Evolutionary conservation across 2,329 filamentous ascomycete species (phyloP).

Genomic region (Colletotrichum lentis): DNA sequence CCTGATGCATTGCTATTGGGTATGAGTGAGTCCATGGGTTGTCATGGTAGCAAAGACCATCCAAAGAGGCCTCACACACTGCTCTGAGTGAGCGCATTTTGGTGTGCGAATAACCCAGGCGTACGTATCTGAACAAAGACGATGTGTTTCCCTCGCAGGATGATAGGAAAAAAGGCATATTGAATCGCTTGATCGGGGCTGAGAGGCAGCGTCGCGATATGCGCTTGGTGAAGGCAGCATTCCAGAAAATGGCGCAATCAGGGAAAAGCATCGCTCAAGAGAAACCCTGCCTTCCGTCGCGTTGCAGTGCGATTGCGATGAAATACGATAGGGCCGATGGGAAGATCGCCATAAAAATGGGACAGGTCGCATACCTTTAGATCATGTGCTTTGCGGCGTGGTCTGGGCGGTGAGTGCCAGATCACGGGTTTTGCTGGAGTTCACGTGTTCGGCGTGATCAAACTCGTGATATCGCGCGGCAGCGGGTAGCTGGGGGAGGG

Average conservation of each 20-base stretch:
- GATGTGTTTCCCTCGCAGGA: not conserved
- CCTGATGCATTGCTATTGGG: not conserved
- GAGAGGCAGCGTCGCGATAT: slow-evolving; percentile 3
- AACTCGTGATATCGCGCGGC: slow-evolving; percentile 59
- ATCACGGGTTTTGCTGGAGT: slow-evolving; percentile 53
- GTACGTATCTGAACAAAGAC: not conserved
- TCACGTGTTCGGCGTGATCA: slow-evolving; percentile 49
- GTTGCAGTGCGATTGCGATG: slow-evolving; percentile 21
- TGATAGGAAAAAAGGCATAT: not conserved
- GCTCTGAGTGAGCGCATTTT: not conserved
- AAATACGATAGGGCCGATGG: slow-evolving; percentile 16
- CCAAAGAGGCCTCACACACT: not conserved
- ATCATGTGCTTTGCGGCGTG: slow-evolving; percentile 54
- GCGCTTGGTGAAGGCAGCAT: not conserved
- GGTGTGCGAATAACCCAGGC: not conserved
- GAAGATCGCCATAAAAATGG: slow-evolving; percentile 36
- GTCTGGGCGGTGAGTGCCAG: slow-evolving; percentile 42
- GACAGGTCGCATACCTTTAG: slow-evolving; percentile 51
- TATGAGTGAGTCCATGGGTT: not conserved
- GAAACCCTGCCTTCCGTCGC: slow-evolving; percentile 13
- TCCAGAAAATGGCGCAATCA: slow-evolving; percentile 26
- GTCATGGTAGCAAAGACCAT: not conserved
- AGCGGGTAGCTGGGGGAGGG: slow-evolving; percentile 37
- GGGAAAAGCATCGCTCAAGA: not conserved
- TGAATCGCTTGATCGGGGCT: slow-evolving; percentile 32